These are phyloP conservation scores for Emergomyces pasteurianus DNA, from an alignment of 2,329 filamentous ascomycete genomes.

Conservation along the genomic window DNA sequence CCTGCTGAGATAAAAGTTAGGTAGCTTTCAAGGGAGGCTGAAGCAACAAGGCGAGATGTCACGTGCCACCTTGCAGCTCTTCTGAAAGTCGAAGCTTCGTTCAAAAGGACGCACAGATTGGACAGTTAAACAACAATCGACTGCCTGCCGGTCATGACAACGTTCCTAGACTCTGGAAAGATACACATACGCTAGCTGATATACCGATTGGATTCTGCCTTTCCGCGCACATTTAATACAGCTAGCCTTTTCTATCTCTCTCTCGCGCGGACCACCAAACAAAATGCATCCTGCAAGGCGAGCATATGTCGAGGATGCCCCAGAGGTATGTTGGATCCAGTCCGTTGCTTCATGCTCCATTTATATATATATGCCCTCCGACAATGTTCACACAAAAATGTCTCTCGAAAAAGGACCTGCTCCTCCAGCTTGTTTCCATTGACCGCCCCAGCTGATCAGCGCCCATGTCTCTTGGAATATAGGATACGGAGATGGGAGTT, in stretches of 20 bases:
- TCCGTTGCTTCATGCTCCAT: slow-evolving; percentile 21
- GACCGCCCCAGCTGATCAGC: slow-evolving; percentile 15
- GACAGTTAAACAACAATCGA: no score
- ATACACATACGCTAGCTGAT: background rate
- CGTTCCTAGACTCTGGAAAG: background rate
- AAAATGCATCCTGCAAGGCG: slow-evolving; percentile 77
- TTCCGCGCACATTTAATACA: background rate
- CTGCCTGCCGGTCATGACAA: background rate
- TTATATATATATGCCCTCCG: slow-evolving; percentile 10
- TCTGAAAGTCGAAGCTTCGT: no score
- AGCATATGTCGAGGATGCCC: slow-evolving; percentile 84
- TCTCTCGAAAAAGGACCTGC: slow-evolving; percentile 9
- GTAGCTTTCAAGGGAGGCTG: no score
- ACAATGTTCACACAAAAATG: slow-evolving; percentile 5
- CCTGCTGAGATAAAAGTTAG: no score
- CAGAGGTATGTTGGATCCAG: slow-evolving; percentile 44
- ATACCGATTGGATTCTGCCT: background rate
- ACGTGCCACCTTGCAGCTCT: no score
- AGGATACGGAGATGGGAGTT: slow-evolving; percentile 48
- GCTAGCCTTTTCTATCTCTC: background rate
- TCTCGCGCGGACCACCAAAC: background rate
- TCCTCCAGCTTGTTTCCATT: slow-evolving; percentile 4
- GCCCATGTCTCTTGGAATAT: slow-evolving; percentile 23
- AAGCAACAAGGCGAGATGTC: no score
- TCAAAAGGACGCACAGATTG: no score